Percentiles rank a stretch among this genome's conserved stretches.
Evolutionary conservation across 208 protist species (phyloP).

Genomic region (Phytomonas sp.): DNA sequence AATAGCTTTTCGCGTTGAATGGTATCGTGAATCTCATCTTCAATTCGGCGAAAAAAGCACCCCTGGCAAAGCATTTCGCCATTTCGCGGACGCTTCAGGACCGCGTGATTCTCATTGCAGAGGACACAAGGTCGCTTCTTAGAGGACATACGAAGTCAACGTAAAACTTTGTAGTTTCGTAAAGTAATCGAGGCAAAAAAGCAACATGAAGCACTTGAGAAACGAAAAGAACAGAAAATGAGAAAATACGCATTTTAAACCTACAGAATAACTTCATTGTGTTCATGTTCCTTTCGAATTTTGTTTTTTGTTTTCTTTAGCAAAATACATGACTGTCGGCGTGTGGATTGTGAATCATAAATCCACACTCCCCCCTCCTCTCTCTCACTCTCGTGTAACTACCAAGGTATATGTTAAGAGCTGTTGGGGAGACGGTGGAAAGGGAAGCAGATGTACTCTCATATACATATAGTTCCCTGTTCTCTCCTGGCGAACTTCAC

Average conservation of each 20-base stretch:
- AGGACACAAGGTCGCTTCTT: constrained; percentile 43
- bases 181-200: constrained; percentile 3
- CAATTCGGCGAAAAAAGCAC: constrained; percentile 94
- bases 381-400: not conserved
- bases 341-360: not conserved
- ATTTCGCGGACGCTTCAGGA: constrained; percentile 88
- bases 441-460: not conserved
- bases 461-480: not conserved
- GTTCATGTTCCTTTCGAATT: not conserved
- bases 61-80: constrained; percentile 85
- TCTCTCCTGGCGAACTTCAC: not conserved
- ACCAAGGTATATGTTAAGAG: not conserved
- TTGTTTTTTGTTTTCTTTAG: not conserved
- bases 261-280: constrained; percentile 4
- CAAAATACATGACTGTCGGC: not conserved
- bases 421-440: not conserved
- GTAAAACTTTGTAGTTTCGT: constrained; percentile 5
- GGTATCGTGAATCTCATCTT: constrained; percentile 93
- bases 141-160: constrained; percentile 24
- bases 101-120: constrained; percentile 40
- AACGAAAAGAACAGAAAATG: constrained; percentile 8
- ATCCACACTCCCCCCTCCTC: not conserved
- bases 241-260: not conserved
- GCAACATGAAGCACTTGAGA: constrained; percentile 8
- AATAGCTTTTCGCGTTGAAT: constrained; percentile 92